These are phyloP conservation scores for Fistulinella cinereoalba DNA, from an alignment of 1,284 basidiomycete species.

Conservation along the genomic window DNA sequence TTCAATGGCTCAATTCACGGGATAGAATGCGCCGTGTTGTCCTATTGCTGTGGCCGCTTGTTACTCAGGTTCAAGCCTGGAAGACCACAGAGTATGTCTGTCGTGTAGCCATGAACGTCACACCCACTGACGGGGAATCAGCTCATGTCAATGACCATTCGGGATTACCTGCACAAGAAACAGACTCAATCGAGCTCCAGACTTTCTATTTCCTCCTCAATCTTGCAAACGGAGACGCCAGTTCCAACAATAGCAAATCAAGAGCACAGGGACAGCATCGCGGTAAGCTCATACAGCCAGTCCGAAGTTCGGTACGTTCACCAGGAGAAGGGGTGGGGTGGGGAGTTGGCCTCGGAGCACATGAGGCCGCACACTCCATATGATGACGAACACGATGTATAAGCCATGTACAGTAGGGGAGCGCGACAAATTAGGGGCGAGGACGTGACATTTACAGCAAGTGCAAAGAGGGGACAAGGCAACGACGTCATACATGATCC, in stretches of 20 bases:
- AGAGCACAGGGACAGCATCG: slow-evolving; percentile 31
- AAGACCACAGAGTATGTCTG: slow-evolving; percentile 68
- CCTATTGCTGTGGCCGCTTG: slow-evolving; percentile 77
- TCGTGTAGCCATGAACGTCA: neutral
- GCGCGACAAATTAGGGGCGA: neutral
- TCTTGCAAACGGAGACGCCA: slow-evolving; percentile 33
- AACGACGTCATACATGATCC: slow-evolving; percentile 23
- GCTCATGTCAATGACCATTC: slow-evolving; percentile 63
- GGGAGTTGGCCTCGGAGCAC: slow-evolving; percentile 27
- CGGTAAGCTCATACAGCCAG: slow-evolving; percentile 33
- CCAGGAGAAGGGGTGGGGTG: slow-evolving; percentile 30
- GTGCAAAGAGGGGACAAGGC: neutral
- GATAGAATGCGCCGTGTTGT: slow-evolving; percentile 74
- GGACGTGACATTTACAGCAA: neutral
- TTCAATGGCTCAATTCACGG: slow-evolving; percentile 5
- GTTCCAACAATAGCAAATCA: slow-evolving; percentile 33
- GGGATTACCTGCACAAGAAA: slow-evolving; percentile 68
- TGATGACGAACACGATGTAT: slow-evolving; percentile 32
- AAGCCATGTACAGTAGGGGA: slow-evolving; percentile 21
- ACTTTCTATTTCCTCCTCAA: slow-evolving; percentile 25
- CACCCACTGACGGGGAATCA: slow-evolving; percentile 28
- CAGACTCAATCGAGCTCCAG: slow-evolving; percentile 35
- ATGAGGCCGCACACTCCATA: slow-evolving; percentile 27
- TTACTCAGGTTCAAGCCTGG: slow-evolving; percentile 77
- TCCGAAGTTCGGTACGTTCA: slow-evolving; percentile 34